Conservation (phyloP, 1,284 basidiomycete genomes). For the Golubevia sp. region DNA sequence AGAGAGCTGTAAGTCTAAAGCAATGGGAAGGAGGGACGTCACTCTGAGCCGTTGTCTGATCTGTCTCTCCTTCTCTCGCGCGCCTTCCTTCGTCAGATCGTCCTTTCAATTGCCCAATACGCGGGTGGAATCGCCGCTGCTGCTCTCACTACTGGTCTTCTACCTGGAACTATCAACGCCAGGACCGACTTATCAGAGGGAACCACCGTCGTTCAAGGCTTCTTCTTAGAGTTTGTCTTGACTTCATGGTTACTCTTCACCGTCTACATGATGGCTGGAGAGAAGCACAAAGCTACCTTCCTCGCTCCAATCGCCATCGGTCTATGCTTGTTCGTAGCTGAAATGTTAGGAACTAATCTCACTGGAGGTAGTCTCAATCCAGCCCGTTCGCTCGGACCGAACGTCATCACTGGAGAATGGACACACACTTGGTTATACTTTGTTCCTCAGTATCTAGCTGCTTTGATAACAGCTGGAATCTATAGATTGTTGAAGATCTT, state of each 20-base stretch:
- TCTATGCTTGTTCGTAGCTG: constrained; percentile 31
- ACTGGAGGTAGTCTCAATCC: constrained; percentile 47
- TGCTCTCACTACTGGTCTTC: constrained; percentile 21
- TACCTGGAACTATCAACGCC: constrained; percentile 19
- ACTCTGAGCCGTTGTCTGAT: too few species aligned
- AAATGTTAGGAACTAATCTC: constrained; percentile 29
- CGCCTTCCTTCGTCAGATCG: too few species aligned
- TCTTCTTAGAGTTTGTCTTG: constrained; percentile 40
- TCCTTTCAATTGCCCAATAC: constrained; percentile 32
- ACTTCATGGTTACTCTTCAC: constrained; percentile 31
- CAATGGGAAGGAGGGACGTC: too few species aligned
- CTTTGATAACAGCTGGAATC: constrained; percentile 27
- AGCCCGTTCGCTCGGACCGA: constrained; percentile 36
- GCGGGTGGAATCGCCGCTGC: constrained; percentile 38
- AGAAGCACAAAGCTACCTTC: constrained; percentile 44
- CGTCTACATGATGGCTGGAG: constrained; percentile 42
- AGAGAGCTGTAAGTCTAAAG: constrained; percentile 26
- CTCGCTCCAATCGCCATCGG: constrained; percentile 44
- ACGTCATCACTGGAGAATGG: constrained; percentile 17
- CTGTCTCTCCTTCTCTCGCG: too few species aligned
- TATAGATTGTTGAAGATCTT: constrained; percentile 27
- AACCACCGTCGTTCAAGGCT: constrained; percentile 30
- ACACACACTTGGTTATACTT: constrained; percentile 35
- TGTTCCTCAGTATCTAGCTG: constrained; percentile 29
- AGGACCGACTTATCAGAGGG: constrained; percentile 28